Evolutionary conservation across 2,329 filamentous ascomycete genomes (phyloP), one percentile per base, ranked within the genome.

Genomic region (Penicillium sp.): DNA sequence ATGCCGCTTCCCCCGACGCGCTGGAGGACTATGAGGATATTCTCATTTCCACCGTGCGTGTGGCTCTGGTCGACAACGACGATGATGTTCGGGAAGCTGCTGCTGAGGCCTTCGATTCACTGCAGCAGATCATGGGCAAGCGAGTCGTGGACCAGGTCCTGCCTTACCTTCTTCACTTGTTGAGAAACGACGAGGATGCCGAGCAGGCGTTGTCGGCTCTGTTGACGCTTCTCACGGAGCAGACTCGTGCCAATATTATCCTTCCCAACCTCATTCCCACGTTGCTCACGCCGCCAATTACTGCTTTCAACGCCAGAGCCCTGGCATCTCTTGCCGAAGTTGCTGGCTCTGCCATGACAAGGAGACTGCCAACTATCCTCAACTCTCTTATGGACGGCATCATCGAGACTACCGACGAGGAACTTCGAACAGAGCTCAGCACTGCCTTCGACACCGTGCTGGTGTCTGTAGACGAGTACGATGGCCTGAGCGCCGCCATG

Each of bases 371-470:
- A 16, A 89, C 85, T 59, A 96, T 99, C 60, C 84, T 99, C 74
- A 97, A 96, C 72, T 87, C 91, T 3, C 82, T 99, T 44, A 91
- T 97, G 87, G 92, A 97, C 71, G 95, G 91, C 63, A 90, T 96
- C 48, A 86, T 97, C 41, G 65, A 70, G 56, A 81, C 82, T 52
- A 85, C 86, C 60, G 90, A 97, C 54, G 87, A 89, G n/a, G 80
- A 81, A 3, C 84, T 96, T 35, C 84, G 81, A 27, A 75, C 75
- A 40, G 92, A 97, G 58, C 81, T 99, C 12, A 85, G 89, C 63
- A 77, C 79, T 47, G 89, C 94, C 0, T 94, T 99, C 66, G 90
- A 97, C 70, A 90, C 89, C 0, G 90, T 99, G 6, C 82, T 99
- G 56, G 79, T 93, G 48, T 96, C 92, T 21, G 91, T 97, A 56